Conservation (phyloP, 2,329 filamentous ascomycete species). For the Dactylellina drechsleri region DNA sequence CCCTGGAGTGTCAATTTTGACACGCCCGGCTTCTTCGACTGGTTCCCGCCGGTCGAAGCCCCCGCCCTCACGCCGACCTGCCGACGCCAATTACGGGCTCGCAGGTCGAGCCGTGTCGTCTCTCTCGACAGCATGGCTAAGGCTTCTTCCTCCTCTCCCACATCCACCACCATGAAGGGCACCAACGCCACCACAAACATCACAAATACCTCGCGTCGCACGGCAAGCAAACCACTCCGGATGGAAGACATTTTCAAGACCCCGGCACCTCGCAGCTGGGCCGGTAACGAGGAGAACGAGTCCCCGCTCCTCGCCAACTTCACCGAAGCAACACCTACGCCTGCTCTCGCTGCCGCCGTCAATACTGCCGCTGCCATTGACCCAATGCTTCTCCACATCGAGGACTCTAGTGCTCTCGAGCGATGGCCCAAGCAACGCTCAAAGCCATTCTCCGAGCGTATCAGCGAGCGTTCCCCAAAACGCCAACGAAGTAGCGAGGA, state of each 20-base stretch:
- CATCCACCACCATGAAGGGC: neutral
- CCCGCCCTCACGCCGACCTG: neutral
- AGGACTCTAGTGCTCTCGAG: slow-evolving; percentile 17
- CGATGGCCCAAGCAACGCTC: slow-evolving; percentile 24
- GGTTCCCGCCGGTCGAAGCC: neutral
- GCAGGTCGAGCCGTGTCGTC: neutral
- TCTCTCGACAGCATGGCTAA: neutral
- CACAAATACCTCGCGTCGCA: slow-evolving; percentile 7
- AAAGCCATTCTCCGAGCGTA: slow-evolving; percentile 38
- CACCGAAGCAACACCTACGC: slow-evolving; percentile 8
- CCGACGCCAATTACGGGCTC: neutral
- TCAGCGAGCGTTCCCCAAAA: slow-evolving; percentile 37
- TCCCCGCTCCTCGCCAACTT: slow-evolving; percentile 3
- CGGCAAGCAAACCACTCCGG: slow-evolving; percentile 5
- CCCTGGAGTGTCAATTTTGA: neutral
- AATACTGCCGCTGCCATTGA: slow-evolving; percentile 14
- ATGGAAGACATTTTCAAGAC: slow-evolving; percentile 22
- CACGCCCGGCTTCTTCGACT: neutral
- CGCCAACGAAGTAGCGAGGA: slow-evolving; percentile 21
- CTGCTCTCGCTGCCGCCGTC: too few relatives aligned
- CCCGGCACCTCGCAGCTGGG: slow-evolving; percentile 18
- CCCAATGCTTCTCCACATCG: slow-evolving; percentile 20
- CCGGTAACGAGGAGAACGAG: slow-evolving; percentile 44
- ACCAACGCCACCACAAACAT: slow-evolving; percentile 15
- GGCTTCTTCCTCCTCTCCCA: neutral